Base-by-base conservation (phyloP, 768 basidiomycete species). In the Mycena indigotica region DNA sequence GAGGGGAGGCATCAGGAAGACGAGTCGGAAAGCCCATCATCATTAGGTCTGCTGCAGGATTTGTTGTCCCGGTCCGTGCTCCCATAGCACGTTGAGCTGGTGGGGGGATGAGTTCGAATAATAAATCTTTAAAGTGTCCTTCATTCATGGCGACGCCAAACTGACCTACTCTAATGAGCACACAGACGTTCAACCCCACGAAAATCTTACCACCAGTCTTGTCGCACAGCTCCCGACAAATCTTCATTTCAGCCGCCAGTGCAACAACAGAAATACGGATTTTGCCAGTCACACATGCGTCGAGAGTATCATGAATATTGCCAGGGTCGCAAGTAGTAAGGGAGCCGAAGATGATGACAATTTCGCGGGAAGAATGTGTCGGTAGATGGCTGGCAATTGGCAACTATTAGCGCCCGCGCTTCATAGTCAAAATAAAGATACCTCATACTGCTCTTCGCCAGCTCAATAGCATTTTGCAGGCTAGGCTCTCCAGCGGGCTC, bases 111-210 rank as follows among this genome's bases (percentile, higher is more conserved):
- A 93, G 84, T 66, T 98, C 97, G 73, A 98, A 98, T 8, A 99
- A 77, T 17, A 98, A 80, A 69, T 99, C 97, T 67, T 91, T 94
- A 74, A 93, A 95, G 70, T 98, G 95, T 0, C 93, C 93, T 72
- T 99, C 97, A 72, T 98, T 97, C 79, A 98, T 84, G 0, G 94
- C 97, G n/a, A 99, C 97, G 19, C 93, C 93, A 69, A 98, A 98
- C 72, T 86, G 84, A 62, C 90, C 89, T 88, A 66, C 51, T 23
- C 25, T 19, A 21, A 24, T 28, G 28, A 50, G 24, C 41, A 51
- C 55, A 44, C 21, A 57, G 61, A n/a, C n/a, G n/a, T n/a, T n/a
- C n/a, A n/a, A n/a, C n/a, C 19, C 56, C 25, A 29, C 21, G 16
- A 54, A 55, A 21, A 49, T 39, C 84, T 52, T 61, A 93, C 97